These are phyloP conservation scores for Parachaetomium inaequale DNA, from an alignment of 495 filamentous ascomycete genomes.

Conservation along the genomic window DNA sequence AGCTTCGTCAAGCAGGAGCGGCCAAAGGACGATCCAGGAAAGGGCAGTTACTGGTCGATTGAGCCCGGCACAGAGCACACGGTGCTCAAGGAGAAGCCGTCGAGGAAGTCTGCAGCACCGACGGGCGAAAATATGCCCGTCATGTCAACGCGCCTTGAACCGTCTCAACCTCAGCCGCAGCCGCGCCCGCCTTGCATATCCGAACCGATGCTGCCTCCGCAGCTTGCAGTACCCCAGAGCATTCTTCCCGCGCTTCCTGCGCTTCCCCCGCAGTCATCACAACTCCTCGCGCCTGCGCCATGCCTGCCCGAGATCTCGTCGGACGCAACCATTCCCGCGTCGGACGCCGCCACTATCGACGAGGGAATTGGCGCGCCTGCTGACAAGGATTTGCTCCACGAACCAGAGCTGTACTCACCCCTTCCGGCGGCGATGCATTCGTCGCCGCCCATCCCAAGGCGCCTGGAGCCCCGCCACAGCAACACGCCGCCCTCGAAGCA, in stretches of 20 bases:
- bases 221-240: constrained; percentile 26
- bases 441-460: constrained; percentile 78
- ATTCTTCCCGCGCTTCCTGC: constrained; percentile 39
- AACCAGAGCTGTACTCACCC: constrained; percentile 55
- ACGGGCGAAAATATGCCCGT: constrained; percentile 47
- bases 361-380: constrained; percentile 52
- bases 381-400: constrained; percentile 52
- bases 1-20: constrained; percentile 94
- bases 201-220: constrained; percentile 32
- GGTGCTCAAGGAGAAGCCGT: constrained; percentile 81
- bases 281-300: constrained; percentile 26
- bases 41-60: constrained; percentile 98
- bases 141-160: constrained; percentile 46
- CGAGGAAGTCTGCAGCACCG: constrained; percentile 42
- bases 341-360: constrained; percentile 66
- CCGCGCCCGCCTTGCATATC: constrained; percentile 17
- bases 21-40: constrained; percentile 95
- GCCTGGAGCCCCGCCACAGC: constrained; percentile 54
- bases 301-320: constrained; percentile 67
- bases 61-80: constrained; percentile 80
- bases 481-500: constrained; percentile 72
- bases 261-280: constrained; percentile 27
- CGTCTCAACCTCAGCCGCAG: constrained; percentile 29
- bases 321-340: constrained; percentile 90
- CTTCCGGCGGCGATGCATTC: constrained; percentile 61